Conservation (phyloP, 1,284 basidiomycete genomes). For the Fomitopsis palustris region DNA sequence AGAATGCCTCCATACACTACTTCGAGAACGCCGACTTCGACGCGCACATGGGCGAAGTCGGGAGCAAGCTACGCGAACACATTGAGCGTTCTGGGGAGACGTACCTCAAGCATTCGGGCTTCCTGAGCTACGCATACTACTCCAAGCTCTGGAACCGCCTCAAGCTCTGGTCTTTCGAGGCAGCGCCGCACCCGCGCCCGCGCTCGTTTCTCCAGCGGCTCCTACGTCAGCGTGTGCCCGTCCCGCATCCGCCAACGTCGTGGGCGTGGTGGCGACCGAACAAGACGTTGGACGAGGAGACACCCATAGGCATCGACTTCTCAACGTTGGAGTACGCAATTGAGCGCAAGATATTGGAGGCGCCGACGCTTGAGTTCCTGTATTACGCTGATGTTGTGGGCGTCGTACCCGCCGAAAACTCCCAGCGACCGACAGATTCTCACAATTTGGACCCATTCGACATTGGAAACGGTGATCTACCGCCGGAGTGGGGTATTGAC, state of each 20-base stretch:
- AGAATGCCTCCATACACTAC: slow-evolving; percentile 60
- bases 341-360: slow-evolving; percentile 79
- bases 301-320: slow-evolving; percentile 52
- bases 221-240: slow-evolving; percentile 6
- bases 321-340: slow-evolving; percentile 78
- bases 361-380: slow-evolving; percentile 68
- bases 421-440: slow-evolving; percentile 27
- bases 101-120: slow-evolving; percentile 32
- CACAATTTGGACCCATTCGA: slow-evolving; percentile 51
- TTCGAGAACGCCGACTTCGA: slow-evolving; percentile 78
- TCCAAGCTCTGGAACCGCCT: slow-evolving; percentile 53
- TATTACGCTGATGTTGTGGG: slow-evolving; percentile 84
- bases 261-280: slow-evolving; percentile 34
- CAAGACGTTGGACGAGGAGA: slow-evolving; percentile 47
- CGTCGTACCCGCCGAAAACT: slow-evolving; percentile 46
- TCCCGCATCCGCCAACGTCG: slow-evolving; percentile 18
- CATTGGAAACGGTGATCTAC: slow-evolving; percentile 80
- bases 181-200: slow-evolving; percentile 13
- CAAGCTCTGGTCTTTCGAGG: slow-evolving; percentile 39
- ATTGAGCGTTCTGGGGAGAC: slow-evolving; percentile 41
- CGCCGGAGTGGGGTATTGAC: slow-evolving; percentile 93
- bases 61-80: slow-evolving; percentile 58
- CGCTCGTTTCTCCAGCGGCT: background rate
- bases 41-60: slow-evolving; percentile 61
- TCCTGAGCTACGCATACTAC: slow-evolving; percentile 47